Conservation (phyloP, 331 rosid species). For the Arachis monticola region DNA sequence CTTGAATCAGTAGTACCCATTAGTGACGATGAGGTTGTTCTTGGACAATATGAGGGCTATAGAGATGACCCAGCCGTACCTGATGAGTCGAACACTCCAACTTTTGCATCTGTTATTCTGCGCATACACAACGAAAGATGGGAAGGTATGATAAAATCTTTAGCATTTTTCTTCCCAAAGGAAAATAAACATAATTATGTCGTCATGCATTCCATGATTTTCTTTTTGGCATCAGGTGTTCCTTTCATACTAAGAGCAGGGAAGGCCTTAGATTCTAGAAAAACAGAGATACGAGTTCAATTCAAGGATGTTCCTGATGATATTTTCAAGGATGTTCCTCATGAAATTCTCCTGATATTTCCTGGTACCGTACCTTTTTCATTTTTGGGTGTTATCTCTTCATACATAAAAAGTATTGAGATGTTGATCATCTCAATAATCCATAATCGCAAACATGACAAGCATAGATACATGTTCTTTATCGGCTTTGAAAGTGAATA, state of each 20-base stretch:
- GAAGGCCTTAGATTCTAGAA: constrained; percentile 83
- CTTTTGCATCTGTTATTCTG: constrained; percentile 78
- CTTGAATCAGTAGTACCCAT: constrained; percentile 87
- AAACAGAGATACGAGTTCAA: constrained; percentile 91
- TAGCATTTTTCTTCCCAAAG: not conserved
- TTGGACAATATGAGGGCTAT: constrained; percentile 92
- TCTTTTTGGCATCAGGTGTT: constrained; percentile 58
- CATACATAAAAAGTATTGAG: not conserved
- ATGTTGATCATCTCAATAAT: constrained; percentile 11
- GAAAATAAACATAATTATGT: not conserved
- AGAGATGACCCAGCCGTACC: constrained; percentile 91
- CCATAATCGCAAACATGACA: constrained; percentile 4
- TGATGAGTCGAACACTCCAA: constrained; percentile 81
- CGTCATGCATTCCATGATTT: not conserved
- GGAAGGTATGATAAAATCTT: constrained; percentile 62
- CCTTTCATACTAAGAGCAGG: constrained; percentile 95
- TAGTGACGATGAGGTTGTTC: constrained; percentile 78
- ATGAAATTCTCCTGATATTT: too few relatives aligned
- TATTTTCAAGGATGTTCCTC: constrained; percentile 66
- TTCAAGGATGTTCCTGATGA: constrained; percentile 96
- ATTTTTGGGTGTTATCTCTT: constrained; percentile 28
- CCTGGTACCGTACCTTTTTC: constrained; percentile 34
- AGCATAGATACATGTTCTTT: not conserved
- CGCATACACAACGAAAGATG: constrained; percentile 92
- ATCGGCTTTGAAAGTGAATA: constrained; percentile 2